Conservation (phyloP, 2,329 filamentous ascomycete genomes). For the Exophiala oligosperma region DNA sequence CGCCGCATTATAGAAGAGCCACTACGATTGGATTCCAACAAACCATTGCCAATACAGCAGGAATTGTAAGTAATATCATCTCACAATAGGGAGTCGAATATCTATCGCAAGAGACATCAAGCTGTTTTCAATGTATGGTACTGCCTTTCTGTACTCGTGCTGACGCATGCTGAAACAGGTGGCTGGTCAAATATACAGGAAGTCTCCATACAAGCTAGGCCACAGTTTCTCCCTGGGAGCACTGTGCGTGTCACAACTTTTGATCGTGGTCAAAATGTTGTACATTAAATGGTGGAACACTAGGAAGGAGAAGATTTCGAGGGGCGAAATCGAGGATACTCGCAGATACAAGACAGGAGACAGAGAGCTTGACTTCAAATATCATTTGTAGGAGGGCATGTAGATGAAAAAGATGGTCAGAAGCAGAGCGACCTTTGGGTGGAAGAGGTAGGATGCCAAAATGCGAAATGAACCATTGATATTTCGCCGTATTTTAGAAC, state of each 20-base stretch:
- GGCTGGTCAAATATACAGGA: slow-evolving; percentile 30
- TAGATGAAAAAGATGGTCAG: neutral
- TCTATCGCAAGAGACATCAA: neutral
- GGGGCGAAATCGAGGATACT: slow-evolving; percentile 45
- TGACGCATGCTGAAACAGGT: neutral
- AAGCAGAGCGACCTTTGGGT: neutral
- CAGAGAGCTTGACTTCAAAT: slow-evolving; percentile 49
- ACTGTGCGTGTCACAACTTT: slow-evolving; percentile 36
- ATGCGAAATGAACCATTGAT: neutral
- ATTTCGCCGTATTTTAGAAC: too few species aligned
- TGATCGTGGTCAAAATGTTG: slow-evolving; percentile 43
- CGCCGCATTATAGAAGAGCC: slow-evolving; percentile 52
- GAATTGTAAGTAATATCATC: slow-evolving; percentile 1
- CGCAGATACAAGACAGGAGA: slow-evolving; percentile 50
- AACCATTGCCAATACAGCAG: slow-evolving; percentile 36
- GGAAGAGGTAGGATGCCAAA: neutral
- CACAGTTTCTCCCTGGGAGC: slow-evolving; percentile 41
- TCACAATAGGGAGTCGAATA: neutral
- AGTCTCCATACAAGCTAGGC: slow-evolving; percentile 38
- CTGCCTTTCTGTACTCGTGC: neutral
- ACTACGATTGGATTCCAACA: slow-evolving; percentile 49
- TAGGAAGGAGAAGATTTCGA: slow-evolving; percentile 40
- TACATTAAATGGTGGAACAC: slow-evolving; percentile 47
- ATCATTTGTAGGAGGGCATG: slow-evolving; percentile 35
- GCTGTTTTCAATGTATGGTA: neutral